These are phyloP conservation scores for Sporothrix inflata DNA, from an alignment of 2,329 filamentous ascomycete species.

Conservation along the genomic window DNA sequence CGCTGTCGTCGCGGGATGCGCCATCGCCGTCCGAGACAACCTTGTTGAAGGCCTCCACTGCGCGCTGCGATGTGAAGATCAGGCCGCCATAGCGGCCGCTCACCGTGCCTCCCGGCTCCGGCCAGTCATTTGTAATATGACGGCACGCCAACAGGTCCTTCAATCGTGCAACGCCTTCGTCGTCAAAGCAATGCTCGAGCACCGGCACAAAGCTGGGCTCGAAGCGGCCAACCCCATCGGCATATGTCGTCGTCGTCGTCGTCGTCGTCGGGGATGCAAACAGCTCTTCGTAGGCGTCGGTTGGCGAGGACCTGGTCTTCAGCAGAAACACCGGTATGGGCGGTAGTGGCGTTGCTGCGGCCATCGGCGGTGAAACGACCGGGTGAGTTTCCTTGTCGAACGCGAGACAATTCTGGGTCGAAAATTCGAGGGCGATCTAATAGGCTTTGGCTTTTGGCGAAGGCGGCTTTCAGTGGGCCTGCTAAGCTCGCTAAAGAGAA, in stretches of 20 bases:
- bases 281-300: slow-evolving; percentile 72
- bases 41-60: slow-evolving; percentile 75
- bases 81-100: slow-evolving; percentile 68
- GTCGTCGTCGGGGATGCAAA: slow-evolving; percentile 54
- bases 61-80: slow-evolving; percentile 82
- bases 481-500: background rate
- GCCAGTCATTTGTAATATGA: slow-evolving; percentile 42
- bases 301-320: slow-evolving; percentile 74
- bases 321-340: slow-evolving; percentile 67
- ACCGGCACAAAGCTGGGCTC: slow-evolving; percentile 75
- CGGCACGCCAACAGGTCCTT: slow-evolving; percentile 52
- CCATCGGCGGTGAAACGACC: slow-evolving; percentile 20
- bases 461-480: background rate
- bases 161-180: slow-evolving; percentile 60
- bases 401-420: background rate
- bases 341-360: slow-evolving; percentile 16
- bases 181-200: slow-evolving; percentile 69
- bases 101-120: background rate
- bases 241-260: slow-evolving; percentile 39
- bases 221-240: slow-evolving; percentile 45
- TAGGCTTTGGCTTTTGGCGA: background rate
- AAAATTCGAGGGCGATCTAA: background rate
- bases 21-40: slow-evolving; percentile 59
- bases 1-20: slow-evolving; percentile 32
- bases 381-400: background rate